phyloP scores from a whole-genome alignment of 148 eudicot genomes.

The Arctostaphylos glauca region DNA sequence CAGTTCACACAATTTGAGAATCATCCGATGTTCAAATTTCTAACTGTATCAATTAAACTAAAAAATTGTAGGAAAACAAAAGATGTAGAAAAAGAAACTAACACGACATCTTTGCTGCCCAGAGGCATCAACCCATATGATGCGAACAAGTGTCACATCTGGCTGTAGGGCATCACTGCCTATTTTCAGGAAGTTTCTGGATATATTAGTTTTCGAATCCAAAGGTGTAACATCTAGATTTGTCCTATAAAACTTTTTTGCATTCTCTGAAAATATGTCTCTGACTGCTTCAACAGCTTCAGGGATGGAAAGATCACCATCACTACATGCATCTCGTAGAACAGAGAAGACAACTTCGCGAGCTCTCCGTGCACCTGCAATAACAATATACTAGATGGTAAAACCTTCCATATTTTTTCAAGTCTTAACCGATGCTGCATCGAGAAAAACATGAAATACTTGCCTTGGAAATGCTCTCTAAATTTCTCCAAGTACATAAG shows the following conservation, averaged over 20 bases:
- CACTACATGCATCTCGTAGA: conserved; percentile 70
- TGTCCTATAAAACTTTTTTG: conserved; percentile 69
- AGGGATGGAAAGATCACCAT: conserved; percentile 79
- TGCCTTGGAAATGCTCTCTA: conserved; percentile 1
- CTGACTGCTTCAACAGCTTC: conserved; percentile 84
- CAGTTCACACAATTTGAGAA: background rate
- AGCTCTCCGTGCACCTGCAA: conserved; percentile 78
- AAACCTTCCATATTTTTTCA: background rate
- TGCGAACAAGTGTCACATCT: conserved; percentile 56
- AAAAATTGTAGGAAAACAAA: conserved; percentile 4
- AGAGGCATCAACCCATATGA: conserved; percentile 86
- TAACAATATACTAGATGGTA: conserved; percentile 8
- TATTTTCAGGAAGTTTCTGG: conserved; percentile 25
- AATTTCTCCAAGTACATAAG: background rate
- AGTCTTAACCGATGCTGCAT: background rate
- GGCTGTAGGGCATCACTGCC: conserved; percentile 32
- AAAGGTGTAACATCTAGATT: conserved; percentile 25
- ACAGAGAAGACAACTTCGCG: conserved; percentile 88
- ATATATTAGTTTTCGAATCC: conserved; percentile 16
- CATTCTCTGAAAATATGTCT: conserved; percentile 78
- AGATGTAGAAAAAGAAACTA: conserved; percentile 23
- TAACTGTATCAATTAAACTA: background rate
- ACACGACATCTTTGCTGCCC: conserved; percentile 98
- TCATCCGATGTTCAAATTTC: background rate
- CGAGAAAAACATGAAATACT: background rate